A percentile compares a stretch with the other conserved stretches of the same genome.
Conservation (phyloP, 176 grass and related monocot genomes). For the Rhynchospora pubera region DNA sequence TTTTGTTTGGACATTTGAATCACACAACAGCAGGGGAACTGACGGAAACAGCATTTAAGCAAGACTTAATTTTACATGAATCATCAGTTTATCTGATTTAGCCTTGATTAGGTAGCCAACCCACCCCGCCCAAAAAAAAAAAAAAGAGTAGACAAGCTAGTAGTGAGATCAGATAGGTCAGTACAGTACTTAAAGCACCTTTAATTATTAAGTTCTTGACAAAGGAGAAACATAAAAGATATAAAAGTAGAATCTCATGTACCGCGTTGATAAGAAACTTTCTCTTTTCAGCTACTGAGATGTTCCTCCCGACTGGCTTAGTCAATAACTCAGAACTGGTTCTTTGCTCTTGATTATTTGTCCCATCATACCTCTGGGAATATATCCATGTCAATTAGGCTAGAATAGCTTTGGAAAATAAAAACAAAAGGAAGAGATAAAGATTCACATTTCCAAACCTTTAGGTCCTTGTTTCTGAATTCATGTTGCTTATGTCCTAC, state of each 20-base stretch:
- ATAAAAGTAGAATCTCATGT: slow-evolving; percentile 11
- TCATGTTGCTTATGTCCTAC: not conserved
- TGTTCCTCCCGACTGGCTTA: slow-evolving; percentile 39
- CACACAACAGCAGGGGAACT: not conserved
- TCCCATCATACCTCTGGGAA: not conserved
- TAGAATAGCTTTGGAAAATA: not conserved
- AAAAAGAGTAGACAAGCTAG: not conserved
- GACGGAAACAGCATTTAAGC: not conserved
- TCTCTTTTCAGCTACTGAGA: slow-evolving; percentile 53
- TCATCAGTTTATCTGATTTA: not conserved
- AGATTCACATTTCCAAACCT: not conserved
- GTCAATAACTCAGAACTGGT: slow-evolving; percentile 11
- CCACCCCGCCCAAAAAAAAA: not conserved
- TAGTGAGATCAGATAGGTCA: not conserved
- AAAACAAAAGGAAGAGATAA: not conserved
- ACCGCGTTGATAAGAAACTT: slow-evolving; percentile 72
- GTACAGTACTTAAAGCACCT: not conserved
- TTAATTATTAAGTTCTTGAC: not conserved
- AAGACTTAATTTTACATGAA: not conserved
- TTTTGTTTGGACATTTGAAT: not conserved
- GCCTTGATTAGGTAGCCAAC: not conserved
- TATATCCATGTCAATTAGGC: not conserved
- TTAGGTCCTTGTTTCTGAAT: not conserved
- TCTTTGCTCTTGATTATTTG: not conserved
- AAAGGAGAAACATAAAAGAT: not conserved